These are phyloP conservation scores for Penicillium egyptiacum DNA, from an alignment of 495 filamentous ascomycete species.

Conservation along the genomic window DNA sequence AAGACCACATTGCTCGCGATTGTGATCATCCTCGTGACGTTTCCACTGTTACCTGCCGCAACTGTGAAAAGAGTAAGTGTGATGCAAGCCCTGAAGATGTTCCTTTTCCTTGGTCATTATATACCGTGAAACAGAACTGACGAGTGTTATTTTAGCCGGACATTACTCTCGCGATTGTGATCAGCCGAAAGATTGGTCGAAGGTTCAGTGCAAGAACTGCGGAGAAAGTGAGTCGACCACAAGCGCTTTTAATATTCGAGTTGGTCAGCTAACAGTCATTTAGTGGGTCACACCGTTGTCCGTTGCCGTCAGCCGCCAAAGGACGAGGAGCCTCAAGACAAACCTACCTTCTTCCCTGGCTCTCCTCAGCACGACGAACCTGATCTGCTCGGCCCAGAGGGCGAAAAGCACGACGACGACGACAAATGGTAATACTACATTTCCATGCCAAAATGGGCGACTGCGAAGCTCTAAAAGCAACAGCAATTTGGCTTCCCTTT, in stretches of 20 bases:
- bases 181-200: conserved; percentile 70
- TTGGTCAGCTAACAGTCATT: conserved; percentile 18
- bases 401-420: neutral
- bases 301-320: conserved; percentile 52
- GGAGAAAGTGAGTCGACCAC: conserved; percentile 56
- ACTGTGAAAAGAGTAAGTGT: conserved; percentile 60
- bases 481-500: neutral
- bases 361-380: neutral
- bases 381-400: neutral
- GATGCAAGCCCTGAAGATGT: neutral
- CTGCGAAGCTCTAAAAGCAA: neutral
- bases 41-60: conserved; percentile 59
- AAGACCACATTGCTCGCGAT: conserved; percentile 56
- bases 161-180: conserved; percentile 74
- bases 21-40: conserved; percentile 55
- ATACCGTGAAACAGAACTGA: neutral
- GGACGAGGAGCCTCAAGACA: conserved; percentile 23
- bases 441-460: neutral
- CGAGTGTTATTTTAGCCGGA: conserved; percentile 46
- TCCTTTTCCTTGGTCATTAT: neutral
- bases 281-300: conserved; percentile 67
- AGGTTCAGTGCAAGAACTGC: conserved; percentile 76
- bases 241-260: neutral
- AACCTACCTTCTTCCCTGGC: neutral
- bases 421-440: conserved; percentile 4